Base-by-base conservation (phyloP, 2,329 filamentous ascomycete species). In the Diaporthe vaccinii region DNA sequence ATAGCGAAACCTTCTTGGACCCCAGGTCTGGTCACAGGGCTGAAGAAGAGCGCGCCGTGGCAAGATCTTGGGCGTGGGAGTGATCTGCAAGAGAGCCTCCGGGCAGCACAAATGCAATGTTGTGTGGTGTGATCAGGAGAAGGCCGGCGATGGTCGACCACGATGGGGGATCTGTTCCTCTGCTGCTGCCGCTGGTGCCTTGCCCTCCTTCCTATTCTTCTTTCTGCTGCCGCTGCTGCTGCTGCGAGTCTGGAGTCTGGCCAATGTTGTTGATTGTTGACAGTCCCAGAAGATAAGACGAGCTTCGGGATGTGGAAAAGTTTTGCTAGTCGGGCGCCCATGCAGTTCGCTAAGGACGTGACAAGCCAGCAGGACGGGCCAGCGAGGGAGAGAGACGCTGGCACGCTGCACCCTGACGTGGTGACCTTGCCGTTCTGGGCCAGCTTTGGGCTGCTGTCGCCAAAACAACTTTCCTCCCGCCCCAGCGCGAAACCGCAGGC, bases 401-500 rank as follows among this genome's bases (percentile, higher is more conserved):
- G 59, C n/a, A 62, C 28, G 55, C n/a, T 46, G 57, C 57, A 72
- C 69, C 22, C 34, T 41, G 46, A 59, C 68, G 68, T 71, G 49
- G 58, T 55, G 31, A 55, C 58, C 58, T 65, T 55, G 34, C 65
- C 65, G 12, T 69, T 55, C 46, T 55, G 41, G 65, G 61, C 22
- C 61, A 28, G 59, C 39, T 65, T 31, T 65, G 59, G 59, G 59
- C 55, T 58, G 31, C 55, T 10, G 39, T 31, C n/a, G n/a, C 65
- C 67, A 71, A 75, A 46, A 75, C 58, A 61, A 46, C 67, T 44
- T 59, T 22, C 25, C 34, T 65, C 61, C 34, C 53, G 36, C 41
- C 61, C 49, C 51, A 71, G 68, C 57, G 58, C 51, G 67, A 71
- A 44, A 76, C 72, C 51, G 62, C n/a, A 70, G 65, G 72, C 74